phyloP scores from a whole-genome alignment of 2,329 filamentous ascomycete genomes.

The Lizonia empirigonia region DNA sequence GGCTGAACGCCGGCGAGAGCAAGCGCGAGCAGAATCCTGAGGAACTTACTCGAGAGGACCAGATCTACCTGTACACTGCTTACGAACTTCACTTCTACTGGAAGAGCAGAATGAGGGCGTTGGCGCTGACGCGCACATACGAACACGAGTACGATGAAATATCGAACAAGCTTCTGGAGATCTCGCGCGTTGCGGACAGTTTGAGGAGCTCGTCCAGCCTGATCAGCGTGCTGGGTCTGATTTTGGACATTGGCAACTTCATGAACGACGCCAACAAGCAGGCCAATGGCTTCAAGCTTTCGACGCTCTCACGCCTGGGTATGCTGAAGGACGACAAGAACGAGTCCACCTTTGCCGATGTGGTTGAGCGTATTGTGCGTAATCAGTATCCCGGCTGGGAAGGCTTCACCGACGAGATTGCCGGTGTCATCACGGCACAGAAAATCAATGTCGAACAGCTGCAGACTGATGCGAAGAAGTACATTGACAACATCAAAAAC shows the following conservation, averaged over 20 bases:
- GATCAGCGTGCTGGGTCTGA: conserved; percentile 95
- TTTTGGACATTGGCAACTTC: conserved; percentile 98
- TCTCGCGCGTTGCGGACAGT: conserved; percentile 87
- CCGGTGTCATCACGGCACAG: conserved; percentile 75
- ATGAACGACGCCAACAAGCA: conserved; percentile 99
- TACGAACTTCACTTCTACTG: conserved; percentile 97
- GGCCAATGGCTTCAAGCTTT: conserved; percentile 95
- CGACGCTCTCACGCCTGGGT: conserved; percentile 85
- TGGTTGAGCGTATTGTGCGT: conserved; percentile 94
- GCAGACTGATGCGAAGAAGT: conserved; percentile 82
- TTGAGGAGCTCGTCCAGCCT: conserved; percentile 88
- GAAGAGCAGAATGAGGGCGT: conserved; percentile 94
- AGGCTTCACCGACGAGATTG: conserved; percentile 82
- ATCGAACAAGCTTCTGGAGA: conserved; percentile 78
- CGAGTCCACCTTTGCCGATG: conserved; percentile 90
- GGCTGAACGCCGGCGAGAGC: conserved; percentile 77
- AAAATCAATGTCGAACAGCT: conserved; percentile 97
- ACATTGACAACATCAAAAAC: conserved; percentile 94
- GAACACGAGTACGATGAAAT: conserved; percentile 93
- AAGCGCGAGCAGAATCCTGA: conserved; percentile 81
- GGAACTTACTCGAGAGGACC: conserved; percentile 92
- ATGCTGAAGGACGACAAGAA: conserved; percentile 99
- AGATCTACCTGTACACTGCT: conserved; percentile 90
- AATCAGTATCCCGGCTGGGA: conserved; percentile 98
- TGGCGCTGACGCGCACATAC: conserved; percentile 80